Conservation (phyloP, 129 eudicot species). For the Calendula officinalis region DNA sequence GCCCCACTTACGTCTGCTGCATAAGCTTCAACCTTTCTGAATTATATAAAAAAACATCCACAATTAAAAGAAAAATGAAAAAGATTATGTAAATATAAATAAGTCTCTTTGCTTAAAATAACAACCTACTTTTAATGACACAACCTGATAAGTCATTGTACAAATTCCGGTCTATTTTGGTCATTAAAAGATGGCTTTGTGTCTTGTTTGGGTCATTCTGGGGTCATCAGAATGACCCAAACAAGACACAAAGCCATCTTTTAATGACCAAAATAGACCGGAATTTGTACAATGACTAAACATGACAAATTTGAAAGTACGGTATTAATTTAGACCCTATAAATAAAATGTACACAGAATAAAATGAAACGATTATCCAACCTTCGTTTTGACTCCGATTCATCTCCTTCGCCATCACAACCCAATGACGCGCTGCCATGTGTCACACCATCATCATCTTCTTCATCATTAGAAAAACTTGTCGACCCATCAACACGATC, state of each 20-base stretch:
- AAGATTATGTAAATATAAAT: neutral
- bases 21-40: slow-evolving; percentile 62
- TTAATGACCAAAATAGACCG: no score
- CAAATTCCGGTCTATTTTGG: no score
- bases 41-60: slow-evolving; percentile 15
- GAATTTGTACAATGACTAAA: no score
- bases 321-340: neutral
- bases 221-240: no score
- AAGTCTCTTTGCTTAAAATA: no score
- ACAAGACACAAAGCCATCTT: no score
- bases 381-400: slow-evolving; percentile 76
- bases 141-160: no score
- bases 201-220: no score
- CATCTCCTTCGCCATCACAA: slow-evolving; percentile 66
- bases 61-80: neutral
- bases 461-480: slow-evolving; percentile 66
- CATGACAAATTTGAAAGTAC: no score
- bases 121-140: no score
- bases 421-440: slow-evolving; percentile 65
- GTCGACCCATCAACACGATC: slow-evolving; percentile 51
- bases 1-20: slow-evolving; percentile 59
- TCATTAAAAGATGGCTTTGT: no score
- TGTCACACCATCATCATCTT: slow-evolving; percentile 58
- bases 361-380: slow-evolving; percentile 12
- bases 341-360: neutral